Percentiles rank a stretch among this genome's conserved stretches.
Evolutionary conservation across 2,329 filamentous ascomycete species (phyloP).

Genomic region (Alternaria triticina): DNA sequence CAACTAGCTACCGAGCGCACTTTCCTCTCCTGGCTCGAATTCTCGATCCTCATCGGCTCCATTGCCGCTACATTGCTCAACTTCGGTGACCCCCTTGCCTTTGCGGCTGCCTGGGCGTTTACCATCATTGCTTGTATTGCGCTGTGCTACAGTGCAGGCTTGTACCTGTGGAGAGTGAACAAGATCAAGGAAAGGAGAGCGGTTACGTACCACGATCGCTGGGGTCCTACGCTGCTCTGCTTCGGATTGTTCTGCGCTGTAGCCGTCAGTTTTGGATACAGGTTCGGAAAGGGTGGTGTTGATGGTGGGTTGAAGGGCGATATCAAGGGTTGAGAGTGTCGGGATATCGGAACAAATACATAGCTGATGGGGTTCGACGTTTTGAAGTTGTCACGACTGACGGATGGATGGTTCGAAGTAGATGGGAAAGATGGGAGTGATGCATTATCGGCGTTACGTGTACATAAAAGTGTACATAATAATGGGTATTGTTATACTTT

Average conservation of each 20-base stretch:
- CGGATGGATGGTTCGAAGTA: background rate
- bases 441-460: background rate
- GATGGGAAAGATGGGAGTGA: background rate
- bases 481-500: background rate
- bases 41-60: conserved; percentile 85
- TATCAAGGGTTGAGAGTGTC: conserved; percentile 5
- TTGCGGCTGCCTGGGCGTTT: conserved; percentile 70
- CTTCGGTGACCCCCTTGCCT: conserved; percentile 45
- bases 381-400: background rate
- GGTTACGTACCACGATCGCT: conserved; percentile 90
- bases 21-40: conserved; percentile 96
- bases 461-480: background rate
- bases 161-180: conserved; percentile 87
- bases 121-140: conserved; percentile 79
- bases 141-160: conserved; percentile 80
- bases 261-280: conserved; percentile 78
- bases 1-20: conserved; percentile 96
- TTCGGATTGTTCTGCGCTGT: conserved; percentile 75
- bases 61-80: conserved; percentile 52
- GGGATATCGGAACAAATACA: background rate
- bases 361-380: background rate
- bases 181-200: conserved; percentile 83
- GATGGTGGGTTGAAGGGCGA: conserved; percentile 52
- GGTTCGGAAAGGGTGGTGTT: conserved; percentile 63
- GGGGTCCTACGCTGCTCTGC: conserved; percentile 82